Evolutionary conservation across 352 stramenopile genomes (phyloP).

Genomic region (Phytopythium sindhum): DNA sequence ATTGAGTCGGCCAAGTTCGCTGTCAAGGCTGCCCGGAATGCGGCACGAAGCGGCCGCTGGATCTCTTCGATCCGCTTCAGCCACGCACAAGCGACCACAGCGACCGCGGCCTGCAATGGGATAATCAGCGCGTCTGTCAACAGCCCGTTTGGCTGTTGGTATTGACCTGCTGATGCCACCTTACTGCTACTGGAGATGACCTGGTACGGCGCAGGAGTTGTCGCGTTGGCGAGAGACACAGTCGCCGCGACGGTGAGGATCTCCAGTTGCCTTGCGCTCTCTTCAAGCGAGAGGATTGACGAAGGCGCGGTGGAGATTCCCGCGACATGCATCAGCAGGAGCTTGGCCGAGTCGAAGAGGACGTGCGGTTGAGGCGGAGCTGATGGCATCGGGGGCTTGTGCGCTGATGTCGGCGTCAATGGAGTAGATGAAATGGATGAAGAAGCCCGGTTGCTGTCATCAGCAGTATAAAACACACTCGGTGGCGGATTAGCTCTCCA

Average conservation of each 20-base stretch:
- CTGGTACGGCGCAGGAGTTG: conserved; percentile 25
- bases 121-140: conserved; percentile 28
- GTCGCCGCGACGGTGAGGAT: conserved; percentile 15
- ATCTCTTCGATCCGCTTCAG: conserved; percentile 20
- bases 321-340: conserved; percentile 27
- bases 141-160: conserved; percentile 19
- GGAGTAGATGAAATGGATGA: not conserved
- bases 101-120: conserved; percentile 28
- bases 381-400: not conserved
- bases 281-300: not conserved
- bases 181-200: not conserved
- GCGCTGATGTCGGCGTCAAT: not conserved
- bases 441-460: not conserved
- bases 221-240: conserved; percentile 26
- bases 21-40: conserved; percentile 21
- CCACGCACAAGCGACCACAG: conserved; percentile 30
- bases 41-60: conserved; percentile 17
- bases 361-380: conserved; percentile 18
- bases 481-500: not conserved
- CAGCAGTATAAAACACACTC: not conserved
- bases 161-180: not conserved
- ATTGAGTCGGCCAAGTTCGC: not conserved
- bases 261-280: conserved; percentile 13
- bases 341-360: conserved; percentile 39
- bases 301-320: conserved; percentile 15